Percentiles rank a stretch among this genome's conserved stretches.
phyloP scores from a whole-genome alignment of 2,329 filamentous ascomycete genomes.

The Diaporthe humulicola region DNA sequence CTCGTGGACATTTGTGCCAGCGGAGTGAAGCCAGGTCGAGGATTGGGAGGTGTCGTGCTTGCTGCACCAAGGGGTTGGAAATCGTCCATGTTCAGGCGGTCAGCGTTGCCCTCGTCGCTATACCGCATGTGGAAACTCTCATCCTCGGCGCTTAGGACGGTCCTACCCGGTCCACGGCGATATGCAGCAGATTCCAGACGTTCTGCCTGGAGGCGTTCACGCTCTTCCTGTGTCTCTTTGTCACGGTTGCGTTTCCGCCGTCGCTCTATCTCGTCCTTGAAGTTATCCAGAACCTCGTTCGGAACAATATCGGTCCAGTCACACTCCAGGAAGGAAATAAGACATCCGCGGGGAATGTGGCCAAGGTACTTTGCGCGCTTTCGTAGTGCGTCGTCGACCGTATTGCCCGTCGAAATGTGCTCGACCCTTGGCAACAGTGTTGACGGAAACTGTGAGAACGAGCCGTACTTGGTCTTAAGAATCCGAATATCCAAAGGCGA shows the following conservation, averaged over 20 bases:
- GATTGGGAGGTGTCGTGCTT: slow-evolving; percentile 67
- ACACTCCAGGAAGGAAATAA: slow-evolving; percentile 91
- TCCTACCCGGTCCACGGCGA: slow-evolving; percentile 61
- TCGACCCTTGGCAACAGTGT: slow-evolving; percentile 90
- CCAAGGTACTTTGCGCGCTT: slow-evolving; percentile 88
- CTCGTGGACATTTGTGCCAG: slow-evolving; percentile 86
- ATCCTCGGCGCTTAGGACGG: slow-evolving; percentile 55
- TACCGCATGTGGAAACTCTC: slow-evolving; percentile 50
- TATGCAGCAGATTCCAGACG: slow-evolving; percentile 80
- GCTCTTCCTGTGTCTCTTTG: slow-evolving; percentile 88
- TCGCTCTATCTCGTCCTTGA: slow-evolving; percentile 81
- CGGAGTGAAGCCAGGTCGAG: slow-evolving; percentile 73
- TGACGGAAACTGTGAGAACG: slow-evolving; percentile 85
- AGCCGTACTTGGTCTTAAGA: slow-evolving; percentile 87
- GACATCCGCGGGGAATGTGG: slow-evolving; percentile 90
- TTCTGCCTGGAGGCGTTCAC: slow-evolving; percentile 85
- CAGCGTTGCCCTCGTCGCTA: slow-evolving; percentile 48
- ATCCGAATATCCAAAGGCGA: slow-evolving; percentile 94
- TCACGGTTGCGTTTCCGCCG: slow-evolving; percentile 83
- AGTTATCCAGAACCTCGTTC: slow-evolving; percentile 79
- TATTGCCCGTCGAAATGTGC: slow-evolving; percentile 88
- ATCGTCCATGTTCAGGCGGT: slow-evolving; percentile 67
- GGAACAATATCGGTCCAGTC: slow-evolving; percentile 94
- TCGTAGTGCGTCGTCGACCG: slow-evolving; percentile 86
- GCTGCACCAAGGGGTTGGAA: slow-evolving; percentile 73